These are phyloP conservation scores for Pseudomicrostroma phylloplanum DNA, from an alignment of 1,284 basidiomycete species.

Conservation along the genomic window DNA sequence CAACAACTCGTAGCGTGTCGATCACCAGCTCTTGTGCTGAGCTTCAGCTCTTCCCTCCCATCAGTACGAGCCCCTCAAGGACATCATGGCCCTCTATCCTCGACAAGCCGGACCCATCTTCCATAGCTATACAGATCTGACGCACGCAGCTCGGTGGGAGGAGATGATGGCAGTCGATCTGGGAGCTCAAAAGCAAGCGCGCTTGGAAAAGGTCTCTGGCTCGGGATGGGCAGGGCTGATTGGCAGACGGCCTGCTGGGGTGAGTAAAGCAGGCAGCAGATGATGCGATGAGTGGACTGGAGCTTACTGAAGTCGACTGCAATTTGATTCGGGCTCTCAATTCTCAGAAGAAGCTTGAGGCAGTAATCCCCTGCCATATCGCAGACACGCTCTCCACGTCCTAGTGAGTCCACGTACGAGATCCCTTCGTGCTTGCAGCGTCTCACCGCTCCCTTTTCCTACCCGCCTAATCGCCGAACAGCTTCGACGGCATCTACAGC, in stretches of 20 bases:
- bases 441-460: conserved; percentile 2
- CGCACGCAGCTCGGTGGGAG: conserved; percentile 37
- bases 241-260: conserved; percentile 3
- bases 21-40: too few species aligned
- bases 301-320: conserved; percentile 6
- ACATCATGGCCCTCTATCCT: conserved; percentile 23
- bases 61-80: too few species aligned
- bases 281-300: not conserved
- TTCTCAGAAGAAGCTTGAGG: conserved; percentile 3
- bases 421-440: too few species aligned
- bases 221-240: not conserved
- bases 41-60: too few species aligned
- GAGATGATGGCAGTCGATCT: conserved; percentile 23
- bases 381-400: not conserved
- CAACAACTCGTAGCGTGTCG: too few species aligned
- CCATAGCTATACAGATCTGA: conserved; percentile 48
- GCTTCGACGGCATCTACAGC: not conserved
- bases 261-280: not conserved
- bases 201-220: not conserved
- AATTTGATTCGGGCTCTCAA: not conserved
- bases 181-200: not conserved
- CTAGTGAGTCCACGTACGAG: not conserved
- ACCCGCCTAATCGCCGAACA: not conserved
- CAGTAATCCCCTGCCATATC: not conserved
- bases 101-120: conserved; percentile 43